phyloP scores from a whole-genome alignment of 1,284 basidiomycete species.

The Apiotrichum montevideense region DNA sequence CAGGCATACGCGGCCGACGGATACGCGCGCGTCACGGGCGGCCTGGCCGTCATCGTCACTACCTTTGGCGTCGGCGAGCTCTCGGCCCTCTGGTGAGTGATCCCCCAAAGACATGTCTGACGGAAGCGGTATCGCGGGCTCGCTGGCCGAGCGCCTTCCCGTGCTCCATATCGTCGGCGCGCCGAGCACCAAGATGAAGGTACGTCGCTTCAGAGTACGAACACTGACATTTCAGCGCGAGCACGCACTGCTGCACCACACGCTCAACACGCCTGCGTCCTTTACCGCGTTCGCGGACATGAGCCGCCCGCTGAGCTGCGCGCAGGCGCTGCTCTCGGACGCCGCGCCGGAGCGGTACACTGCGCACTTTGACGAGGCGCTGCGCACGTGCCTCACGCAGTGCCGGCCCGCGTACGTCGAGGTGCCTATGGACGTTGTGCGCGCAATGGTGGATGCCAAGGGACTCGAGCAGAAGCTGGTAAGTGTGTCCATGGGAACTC shows the following conservation, averaged over 20 bases:
- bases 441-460: conserved; percentile 60
- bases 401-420: conserved; percentile 82
- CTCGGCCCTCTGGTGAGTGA: conserved; percentile 56
- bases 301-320: conserved; percentile 66
- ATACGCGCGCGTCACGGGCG: conserved; percentile 80
- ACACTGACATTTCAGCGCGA: conserved; percentile 18
- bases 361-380: conserved; percentile 67
- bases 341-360: conserved; percentile 50
- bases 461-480: conserved; percentile 52
- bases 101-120: not conserved
- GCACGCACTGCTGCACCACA: conserved; percentile 69
- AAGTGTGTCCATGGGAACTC: not conserved
- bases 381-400: conserved; percentile 65
- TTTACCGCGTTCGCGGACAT: conserved; percentile 73
- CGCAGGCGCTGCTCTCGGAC: conserved; percentile 59
- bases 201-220: not conserved
- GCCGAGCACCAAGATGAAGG: conserved; percentile 53
- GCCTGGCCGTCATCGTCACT: conserved; percentile 62
- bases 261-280: conserved; percentile 70
- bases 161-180: conserved; percentile 86
- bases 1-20: conserved; percentile 84
- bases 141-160: conserved; percentile 76
- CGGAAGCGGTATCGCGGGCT: conserved; percentile 49
- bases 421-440: conserved; percentile 77
- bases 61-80: conserved; percentile 91